These are phyloP conservation scores for Monilinia polystroma DNA, from an alignment of 2,329 filamentous ascomycete genomes.

Conservation along the genomic window DNA sequence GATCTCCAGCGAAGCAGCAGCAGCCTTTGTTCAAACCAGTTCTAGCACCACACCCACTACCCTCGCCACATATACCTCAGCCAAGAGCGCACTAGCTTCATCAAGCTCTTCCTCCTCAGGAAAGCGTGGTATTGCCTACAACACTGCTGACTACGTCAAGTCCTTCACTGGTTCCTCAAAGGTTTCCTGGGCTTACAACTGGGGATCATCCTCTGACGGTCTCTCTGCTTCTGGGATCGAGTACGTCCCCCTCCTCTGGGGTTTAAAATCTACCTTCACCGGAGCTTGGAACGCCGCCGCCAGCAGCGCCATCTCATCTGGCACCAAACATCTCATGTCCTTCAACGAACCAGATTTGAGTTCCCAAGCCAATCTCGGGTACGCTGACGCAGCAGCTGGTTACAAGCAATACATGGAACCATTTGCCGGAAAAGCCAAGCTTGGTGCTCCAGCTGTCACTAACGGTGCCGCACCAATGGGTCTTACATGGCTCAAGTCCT, in stretches of 20 bases:
- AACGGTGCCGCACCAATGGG: slow-evolving; percentile 46
- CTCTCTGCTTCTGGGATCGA: slow-evolving; percentile 47
- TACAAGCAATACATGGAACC: slow-evolving; percentile 48
- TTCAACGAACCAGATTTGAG: slow-evolving; percentile 71
- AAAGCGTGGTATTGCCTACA: slow-evolving; percentile 69
- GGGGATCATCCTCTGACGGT: slow-evolving; percentile 50
- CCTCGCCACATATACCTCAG: background rate
- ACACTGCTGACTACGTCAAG: slow-evolving; percentile 54
- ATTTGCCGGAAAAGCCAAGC: slow-evolving; percentile 45
- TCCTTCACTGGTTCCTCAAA: slow-evolving; percentile 47
- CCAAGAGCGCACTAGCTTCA: background rate
- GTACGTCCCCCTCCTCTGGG: slow-evolving; percentile 70
- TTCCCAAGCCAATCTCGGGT: slow-evolving; percentile 53
- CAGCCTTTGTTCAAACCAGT: slow-evolving; percentile 3
- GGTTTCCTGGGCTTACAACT: slow-evolving; percentile 68
- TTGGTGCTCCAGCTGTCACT: slow-evolving; percentile 50
- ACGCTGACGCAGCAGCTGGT: slow-evolving; percentile 42
- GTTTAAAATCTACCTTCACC: slow-evolving; percentile 45
- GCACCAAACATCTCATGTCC: slow-evolving; percentile 58
- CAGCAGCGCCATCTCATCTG: slow-evolving; percentile 51
- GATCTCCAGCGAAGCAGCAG: too few relatives aligned
- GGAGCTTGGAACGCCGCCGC: slow-evolving; percentile 52
- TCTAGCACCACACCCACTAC: slow-evolving; percentile 14
- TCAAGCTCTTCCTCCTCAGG: slow-evolving; percentile 19
- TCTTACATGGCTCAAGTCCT: slow-evolving; percentile 46